Percentiles rank a stretch among this genome's conserved stretches.
These are phyloP conservation scores for Trametes meyenii DNA, from an alignment of 768 basidiomycete species.

Conservation along the genomic window DNA sequence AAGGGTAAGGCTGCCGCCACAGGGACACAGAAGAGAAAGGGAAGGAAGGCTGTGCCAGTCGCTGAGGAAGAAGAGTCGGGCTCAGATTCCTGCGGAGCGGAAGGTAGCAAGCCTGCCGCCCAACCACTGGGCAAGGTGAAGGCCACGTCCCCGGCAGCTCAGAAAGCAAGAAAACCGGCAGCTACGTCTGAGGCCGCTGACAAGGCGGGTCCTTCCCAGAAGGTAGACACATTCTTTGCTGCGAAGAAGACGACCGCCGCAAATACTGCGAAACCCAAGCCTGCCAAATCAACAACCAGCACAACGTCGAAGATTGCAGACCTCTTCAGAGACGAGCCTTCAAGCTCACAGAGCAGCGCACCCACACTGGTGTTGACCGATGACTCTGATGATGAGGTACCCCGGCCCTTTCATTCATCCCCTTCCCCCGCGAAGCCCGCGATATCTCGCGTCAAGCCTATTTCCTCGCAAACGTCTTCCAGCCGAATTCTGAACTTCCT, in stretches of 20 bases:
- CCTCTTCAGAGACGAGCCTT: constrained; percentile 17
- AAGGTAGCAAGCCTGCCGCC: neutral
- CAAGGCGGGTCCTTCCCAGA: constrained; percentile 3
- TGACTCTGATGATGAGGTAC: constrained; percentile 6
- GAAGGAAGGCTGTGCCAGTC: neutral
- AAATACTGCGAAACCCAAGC: neutral
- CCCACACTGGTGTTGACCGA: neutral
- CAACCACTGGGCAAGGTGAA: constrained; percentile 1
- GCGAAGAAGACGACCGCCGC: constrained; percentile 6
- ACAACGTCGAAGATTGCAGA: constrained; percentile 13
- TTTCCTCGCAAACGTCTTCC: neutral
- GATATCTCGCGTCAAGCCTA: neutral
- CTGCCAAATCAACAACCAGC: neutral
- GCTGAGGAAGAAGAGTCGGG: constrained; percentile 10
- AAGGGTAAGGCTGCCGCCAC: neutral
- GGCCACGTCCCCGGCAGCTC: neutral
- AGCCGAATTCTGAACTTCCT: constrained; percentile 16
- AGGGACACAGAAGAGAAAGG: constrained; percentile 25
- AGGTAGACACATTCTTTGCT: constrained; percentile 6
- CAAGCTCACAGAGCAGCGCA: neutral
- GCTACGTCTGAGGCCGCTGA: neutral
- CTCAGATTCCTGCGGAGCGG: neutral
- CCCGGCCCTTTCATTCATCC: neutral
- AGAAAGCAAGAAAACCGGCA: neutral
- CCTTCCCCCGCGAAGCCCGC: neutral